Conservation (phyloP, 2,329 filamentous ascomycete species). For the Lizonia empirigonia region DNA sequence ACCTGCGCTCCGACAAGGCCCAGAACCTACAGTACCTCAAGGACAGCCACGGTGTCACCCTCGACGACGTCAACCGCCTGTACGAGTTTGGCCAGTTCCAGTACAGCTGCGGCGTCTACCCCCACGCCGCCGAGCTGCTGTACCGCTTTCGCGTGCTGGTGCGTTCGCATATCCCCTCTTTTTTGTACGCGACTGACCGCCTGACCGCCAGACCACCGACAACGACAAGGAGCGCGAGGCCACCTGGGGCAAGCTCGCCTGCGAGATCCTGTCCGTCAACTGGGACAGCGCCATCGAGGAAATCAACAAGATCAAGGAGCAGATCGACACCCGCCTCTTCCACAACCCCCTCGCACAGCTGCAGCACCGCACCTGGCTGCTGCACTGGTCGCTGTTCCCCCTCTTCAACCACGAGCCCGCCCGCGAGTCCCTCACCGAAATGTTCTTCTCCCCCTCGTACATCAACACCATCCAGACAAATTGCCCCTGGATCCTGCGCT, state of each 20-base stretch:
- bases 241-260: conserved; percentile 97
- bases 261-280: conserved; percentile 91
- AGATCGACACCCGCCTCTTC: conserved; percentile 93
- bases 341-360: conserved; percentile 95
- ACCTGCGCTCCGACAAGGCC: conserved; percentile 93
- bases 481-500: conserved; percentile 95
- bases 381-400: conserved; percentile 98
- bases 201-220: conserved; percentile 77
- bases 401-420: conserved; percentile 97
- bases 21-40: conserved; percentile 98
- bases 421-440: conserved; percentile 87
- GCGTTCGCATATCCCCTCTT: conserved; percentile 8
- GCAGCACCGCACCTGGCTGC: conserved; percentile 93
- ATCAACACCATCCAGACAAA: conserved; percentile 99
- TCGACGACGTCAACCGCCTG: conserved; percentile 93
- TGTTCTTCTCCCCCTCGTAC: conserved; percentile 95
- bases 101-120: conserved; percentile 96
- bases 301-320: conserved; percentile 67
- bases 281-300: conserved; percentile 85
- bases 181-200: no score
- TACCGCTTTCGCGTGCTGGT: conserved; percentile 95
- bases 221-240: conserved; percentile 96
- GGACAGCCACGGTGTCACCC: conserved; percentile 92
- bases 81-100: conserved; percentile 97
- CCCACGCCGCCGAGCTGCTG: conserved; percentile 84